Evolutionary conservation across 345 rosid species (phyloP).

Genomic region (Syzygium oleosum): DNA sequence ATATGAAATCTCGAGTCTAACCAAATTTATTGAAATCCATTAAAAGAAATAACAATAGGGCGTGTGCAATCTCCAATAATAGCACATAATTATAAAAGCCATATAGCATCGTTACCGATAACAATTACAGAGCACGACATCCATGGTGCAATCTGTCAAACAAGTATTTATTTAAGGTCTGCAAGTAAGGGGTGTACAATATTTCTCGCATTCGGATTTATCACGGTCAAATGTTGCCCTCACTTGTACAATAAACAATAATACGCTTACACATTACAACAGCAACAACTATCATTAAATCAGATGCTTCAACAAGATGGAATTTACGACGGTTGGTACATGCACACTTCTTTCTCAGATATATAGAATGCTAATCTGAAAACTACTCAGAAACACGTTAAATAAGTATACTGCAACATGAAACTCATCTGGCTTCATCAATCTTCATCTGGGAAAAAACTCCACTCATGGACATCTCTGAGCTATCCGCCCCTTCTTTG

Average conservation of each 20-base stretch:
- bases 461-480: background rate
- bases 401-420: background rate
- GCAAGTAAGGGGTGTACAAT: background rate
- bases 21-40: background rate
- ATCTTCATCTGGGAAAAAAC: constrained; percentile 4
- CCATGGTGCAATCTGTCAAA: background rate
- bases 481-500: background rate
- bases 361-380: background rate
- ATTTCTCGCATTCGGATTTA: background rate
- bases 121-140: background rate
- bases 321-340: background rate
- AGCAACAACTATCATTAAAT: background rate
- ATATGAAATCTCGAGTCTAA: background rate
- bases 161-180: background rate
- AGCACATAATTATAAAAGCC: background rate
- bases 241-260: background rate
- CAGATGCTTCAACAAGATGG: background rate
- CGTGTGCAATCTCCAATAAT: background rate
- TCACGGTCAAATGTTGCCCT: background rate
- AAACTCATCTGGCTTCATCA: constrained; percentile 17
- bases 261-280: background rate
- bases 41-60: background rate
- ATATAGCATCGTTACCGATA: background rate
- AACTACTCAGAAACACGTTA: background rate
- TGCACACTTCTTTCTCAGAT: background rate